phyloP scores from a whole-genome alignment of 495 filamentous ascomycete genomes.

The Elasticomyces elasticus region DNA sequence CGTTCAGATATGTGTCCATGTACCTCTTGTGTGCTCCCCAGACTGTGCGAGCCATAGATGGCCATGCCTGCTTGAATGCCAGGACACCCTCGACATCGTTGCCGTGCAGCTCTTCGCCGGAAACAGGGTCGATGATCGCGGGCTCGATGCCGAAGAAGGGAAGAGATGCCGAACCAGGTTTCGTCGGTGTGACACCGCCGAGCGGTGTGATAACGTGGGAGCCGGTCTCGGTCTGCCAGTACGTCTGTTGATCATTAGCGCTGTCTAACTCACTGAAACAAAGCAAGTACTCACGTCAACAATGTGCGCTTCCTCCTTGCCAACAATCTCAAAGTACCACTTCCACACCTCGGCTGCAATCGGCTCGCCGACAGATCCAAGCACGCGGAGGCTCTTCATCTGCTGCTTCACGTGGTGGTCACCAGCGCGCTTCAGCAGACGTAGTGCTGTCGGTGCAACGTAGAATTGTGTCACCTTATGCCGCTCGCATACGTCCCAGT shows the following conservation, averaged over 20 bases:
- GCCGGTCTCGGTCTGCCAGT: constrained; percentile 99
- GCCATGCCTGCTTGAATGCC: constrained; percentile 97
- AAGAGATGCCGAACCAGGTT: constrained; percentile 65
- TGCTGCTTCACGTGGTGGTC: constrained; percentile 78
- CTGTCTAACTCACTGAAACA: no score
- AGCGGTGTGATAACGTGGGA: constrained; percentile 81
- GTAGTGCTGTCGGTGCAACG: constrained; percentile 88
- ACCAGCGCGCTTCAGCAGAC: constrained; percentile 87
- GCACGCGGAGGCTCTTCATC: constrained; percentile 80
- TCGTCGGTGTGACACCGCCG: constrained; percentile 66
- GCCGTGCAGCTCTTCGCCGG: constrained; percentile 83
- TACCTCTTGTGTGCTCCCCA: constrained; percentile 97
- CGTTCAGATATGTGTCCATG: constrained; percentile 97
- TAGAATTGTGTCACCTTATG: constrained; percentile 97
- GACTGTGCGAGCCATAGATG: constrained; percentile 96
- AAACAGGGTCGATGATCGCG: constrained; percentile 93
- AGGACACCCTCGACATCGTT: constrained; percentile 98
- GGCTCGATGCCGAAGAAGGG: constrained; percentile 98
- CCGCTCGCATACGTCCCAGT: constrained; percentile 97
- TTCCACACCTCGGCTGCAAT: constrained; percentile 99
- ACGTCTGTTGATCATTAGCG: constrained; percentile 59
- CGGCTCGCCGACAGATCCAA: constrained; percentile 96
- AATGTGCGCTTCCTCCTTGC: constrained; percentile 86
- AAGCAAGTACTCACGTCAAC: constrained; percentile 87
- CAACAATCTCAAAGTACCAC: constrained; percentile 96